Evolutionary conservation across 495 filamentous ascomycete species (phyloP).

Genomic region (Penicillium mononematosum): DNA sequence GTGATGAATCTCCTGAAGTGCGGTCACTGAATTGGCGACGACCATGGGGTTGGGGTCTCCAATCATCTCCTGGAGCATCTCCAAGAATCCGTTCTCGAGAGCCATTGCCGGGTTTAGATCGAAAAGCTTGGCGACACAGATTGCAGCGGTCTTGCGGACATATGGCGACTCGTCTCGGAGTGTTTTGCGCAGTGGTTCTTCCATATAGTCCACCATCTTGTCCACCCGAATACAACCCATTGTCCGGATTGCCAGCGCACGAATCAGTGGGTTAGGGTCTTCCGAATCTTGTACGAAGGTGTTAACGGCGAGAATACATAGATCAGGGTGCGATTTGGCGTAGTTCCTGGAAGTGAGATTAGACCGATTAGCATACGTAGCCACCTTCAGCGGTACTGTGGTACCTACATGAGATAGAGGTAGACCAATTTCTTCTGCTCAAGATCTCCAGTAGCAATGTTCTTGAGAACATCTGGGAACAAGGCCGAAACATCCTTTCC

Average conservation of each 20-base stretch:
- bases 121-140: slow-evolving; percentile 97
- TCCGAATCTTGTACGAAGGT: slow-evolving; percentile 99
- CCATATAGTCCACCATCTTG: slow-evolving; percentile 99
- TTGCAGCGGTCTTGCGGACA: slow-evolving; percentile 95
- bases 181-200: slow-evolving; percentile 95
- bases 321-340: slow-evolving; percentile 97
- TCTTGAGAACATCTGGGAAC: slow-evolving; percentile 98
- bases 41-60: slow-evolving; percentile 99
- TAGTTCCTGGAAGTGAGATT: slow-evolving; percentile 74
- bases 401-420: slow-evolving; percentile 87
- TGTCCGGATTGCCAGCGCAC: slow-evolving; percentile 94
- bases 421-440: slow-evolving; percentile 99
- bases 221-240: slow-evolving; percentile 99
- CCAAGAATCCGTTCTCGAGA: slow-evolving; percentile 93
- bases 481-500: slow-evolving; percentile 97
- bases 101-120: slow-evolving; percentile 90
- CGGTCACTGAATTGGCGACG: slow-evolving; percentile 93
- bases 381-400: slow-evolving; percentile 1
- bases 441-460: slow-evolving; percentile 91
- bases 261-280: slow-evolving; percentile 94
- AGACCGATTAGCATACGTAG: slow-evolving; percentile 18
- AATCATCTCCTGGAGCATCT: slow-evolving; percentile 94
- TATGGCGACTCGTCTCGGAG: slow-evolving; percentile 96
- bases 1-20: slow-evolving; percentile 87
- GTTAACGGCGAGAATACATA: slow-evolving; percentile 98